Evolutionary conservation across 495 filamentous ascomycete genomes (phyloP), one percentile per base, ranked within the genome.

Genomic region (Aspergillus coremiiformis): DNA sequence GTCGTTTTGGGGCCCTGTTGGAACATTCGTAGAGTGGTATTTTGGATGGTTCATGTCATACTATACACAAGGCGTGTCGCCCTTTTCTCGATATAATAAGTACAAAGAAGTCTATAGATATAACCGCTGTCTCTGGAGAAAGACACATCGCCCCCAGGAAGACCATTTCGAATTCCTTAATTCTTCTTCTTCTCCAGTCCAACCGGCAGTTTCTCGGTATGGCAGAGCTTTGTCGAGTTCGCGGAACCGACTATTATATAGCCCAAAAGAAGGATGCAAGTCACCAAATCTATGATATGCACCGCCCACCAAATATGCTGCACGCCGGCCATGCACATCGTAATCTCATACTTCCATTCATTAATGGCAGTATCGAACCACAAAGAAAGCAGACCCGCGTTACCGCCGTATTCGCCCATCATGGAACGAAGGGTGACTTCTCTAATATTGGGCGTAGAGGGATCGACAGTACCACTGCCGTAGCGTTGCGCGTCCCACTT

Each of bases 351-450:
- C 56, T 75, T 75, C 93, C 93, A 98, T 57, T 87, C 83, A 70
- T 49, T 56, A 41, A 45, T 55, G 8, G 61, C 71, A 33, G 76
- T 44, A 66, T 97, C 87, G 62, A 90, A 97, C 94, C 94, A 98
- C 2, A 85, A 73, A 35, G 84, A 90, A 37, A 98, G 64, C 24
- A 98, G 71, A 0, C 89, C 94, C 0, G 89, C 91, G 65, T 95
- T 90, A 4, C 93, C 93, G 17, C 82, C 84, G 61, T 83, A 97
- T 22, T 86, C 86, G 21, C 92, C 93, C 93, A 98, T 98, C 93
- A 98, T 96, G 58, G 89, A 95, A n/a, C 89, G 80, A 5, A 97
- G 85, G 0, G 93, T 98, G 47, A 96, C 81, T 68, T 97, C 93
- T 2, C 90, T 72, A n/a, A 96, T 74, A 0, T 70, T 72, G 0